These are phyloP conservation scores for Ceratocystis papillata DNA, from an alignment of 2,329 filamentous ascomycete genomes.

Conservation along the genomic window DNA sequence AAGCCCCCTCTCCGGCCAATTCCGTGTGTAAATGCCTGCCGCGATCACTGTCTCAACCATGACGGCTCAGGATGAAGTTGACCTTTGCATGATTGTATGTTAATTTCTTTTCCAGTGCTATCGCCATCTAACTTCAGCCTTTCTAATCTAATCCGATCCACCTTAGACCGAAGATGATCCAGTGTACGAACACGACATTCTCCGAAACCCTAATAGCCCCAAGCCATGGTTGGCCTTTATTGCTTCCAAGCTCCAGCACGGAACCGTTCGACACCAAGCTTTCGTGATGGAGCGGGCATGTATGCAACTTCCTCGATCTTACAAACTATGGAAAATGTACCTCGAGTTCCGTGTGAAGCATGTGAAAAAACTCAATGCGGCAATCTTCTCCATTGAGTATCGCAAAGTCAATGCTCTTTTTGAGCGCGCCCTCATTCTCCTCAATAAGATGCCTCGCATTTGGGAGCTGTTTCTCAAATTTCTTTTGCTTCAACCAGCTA, in stretches of 20 bases:
- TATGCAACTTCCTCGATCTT: conserved; percentile 78
- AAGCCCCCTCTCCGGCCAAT: not conserved
- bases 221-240: conserved; percentile 95
- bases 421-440: conserved; percentile 77
- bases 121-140: not conserved
- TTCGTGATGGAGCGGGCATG: conserved; percentile 84
- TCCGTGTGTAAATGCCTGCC: conserved; percentile 12
- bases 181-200: conserved; percentile 90
- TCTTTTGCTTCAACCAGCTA: conserved; percentile 77
- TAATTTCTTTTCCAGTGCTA: not conserved
- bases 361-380: conserved; percentile 70
- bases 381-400: conserved; percentile 67
- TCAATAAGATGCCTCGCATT: conserved; percentile 98
- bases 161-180: conserved; percentile 71
- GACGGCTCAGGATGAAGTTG: conserved; percentile 25
- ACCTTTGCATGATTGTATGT: conserved; percentile 42
- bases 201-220: conserved; percentile 71
- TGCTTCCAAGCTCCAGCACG: conserved; percentile 80
- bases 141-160: conserved; percentile 25
- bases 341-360: conserved; percentile 74
- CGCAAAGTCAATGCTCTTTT: conserved; percentile 91
- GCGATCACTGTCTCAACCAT: conserved; percentile 3
- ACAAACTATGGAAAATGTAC: conserved; percentile 98
- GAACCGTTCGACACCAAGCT: conserved; percentile 73
- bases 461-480: conserved; percentile 98